Percentiles rank a stretch among this genome's conserved stretches.
Evolutionary conservation across 345 rosid species (phyloP).

Genomic region (thale cress (Arabidopsis thaliana)): DNA sequence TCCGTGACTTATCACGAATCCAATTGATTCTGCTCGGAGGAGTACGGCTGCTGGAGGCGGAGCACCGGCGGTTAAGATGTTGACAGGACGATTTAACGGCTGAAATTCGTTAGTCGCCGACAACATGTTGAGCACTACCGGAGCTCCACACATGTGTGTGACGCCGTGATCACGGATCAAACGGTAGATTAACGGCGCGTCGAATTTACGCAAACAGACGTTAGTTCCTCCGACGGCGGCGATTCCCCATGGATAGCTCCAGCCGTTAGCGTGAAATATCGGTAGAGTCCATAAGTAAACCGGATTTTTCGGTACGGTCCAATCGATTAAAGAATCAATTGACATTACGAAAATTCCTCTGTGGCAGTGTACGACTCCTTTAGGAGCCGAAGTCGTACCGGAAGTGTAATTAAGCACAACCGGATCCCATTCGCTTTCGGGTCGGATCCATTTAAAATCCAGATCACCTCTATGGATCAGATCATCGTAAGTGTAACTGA

Average conservation of each 20-base stretch:
- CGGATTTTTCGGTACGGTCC: conserved; percentile 65
- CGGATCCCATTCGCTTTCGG: conserved; percentile 71
- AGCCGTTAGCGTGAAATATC: conserved; percentile 88
- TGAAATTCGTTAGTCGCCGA: conserved; percentile 46
- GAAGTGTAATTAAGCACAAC: conserved; percentile 77
- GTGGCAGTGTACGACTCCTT: conserved; percentile 87
- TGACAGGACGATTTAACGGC: conserved; percentile 55
- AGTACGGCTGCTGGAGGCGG: conserved; percentile 82
- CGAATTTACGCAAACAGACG: conserved; percentile 74
- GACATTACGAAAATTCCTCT: conserved; percentile 63
- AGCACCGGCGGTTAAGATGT: conserved; percentile 77
- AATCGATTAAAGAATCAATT: conserved; percentile 58
- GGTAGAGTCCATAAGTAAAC: conserved; percentile 91
- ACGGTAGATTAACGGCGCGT: conserved; percentile 54
- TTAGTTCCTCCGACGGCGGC: conserved; percentile 88
- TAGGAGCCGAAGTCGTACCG: conserved; percentile 88
- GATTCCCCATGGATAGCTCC: conserved; percentile 77
- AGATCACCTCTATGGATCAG: conserved; percentile 60
- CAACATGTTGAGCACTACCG: conserved; percentile 81
- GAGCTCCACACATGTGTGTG: conserved; percentile 92
- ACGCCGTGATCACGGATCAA: conserved; percentile 62
- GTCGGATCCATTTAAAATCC: conserved; percentile 57
- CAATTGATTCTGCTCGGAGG: conserved; percentile 63
- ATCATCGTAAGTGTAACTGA: conserved; percentile 55
- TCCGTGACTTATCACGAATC: conserved; percentile 72